Evolutionary conservation across 805 yeast genomes (phyloP), one percentile per base, ranked within the genome.

Genomic region (Candida patagonica): DNA sequence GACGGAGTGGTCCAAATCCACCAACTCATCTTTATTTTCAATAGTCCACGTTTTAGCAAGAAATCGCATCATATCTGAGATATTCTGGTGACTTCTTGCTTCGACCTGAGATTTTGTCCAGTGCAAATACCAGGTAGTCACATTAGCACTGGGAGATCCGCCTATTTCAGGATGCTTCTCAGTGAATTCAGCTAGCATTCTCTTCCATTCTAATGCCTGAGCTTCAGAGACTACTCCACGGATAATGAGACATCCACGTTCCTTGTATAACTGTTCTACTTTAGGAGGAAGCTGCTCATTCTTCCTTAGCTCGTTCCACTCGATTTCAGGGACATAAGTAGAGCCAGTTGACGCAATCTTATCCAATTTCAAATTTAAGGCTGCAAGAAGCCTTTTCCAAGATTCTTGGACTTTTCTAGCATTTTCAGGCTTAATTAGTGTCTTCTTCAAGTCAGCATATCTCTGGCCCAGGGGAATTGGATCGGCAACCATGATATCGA

Each of bases 61-160:
- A 7, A 51, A 46, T 19, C 44, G 46, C 52, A 59, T 56, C 4
- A 62, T 45, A 40, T 50, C 46, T 17, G 53, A 42, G 29, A 65
- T 47, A 13, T 60, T 56, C 17, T 67, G 68, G 45, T 67, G 66
- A 2, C 67, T 56, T 23, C 72, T 49, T 3, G 70, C 69, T 38
- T 52, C 54, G 1, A 60, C 49, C 45, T 67, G 70, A 2, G 65
- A 47, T 27, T 55, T 53, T 1, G 68, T 53, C 71, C 71, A 67
- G 45, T 59, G 63, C 13, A 63, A 48, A 39, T 62, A 46, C 57
- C n/a, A n/a, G n/a, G n/a, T n/a, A n/a, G n/a, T n/a, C n/a, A n/a
- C n/a, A n/a, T n/a, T n/a, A n/a, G n/a, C n/a, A n/a, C n/a, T 48
- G 42, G 55, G 43, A 35, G 49, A 37, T 34, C 54, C 42, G 31